These are phyloP conservation scores for Sugiyamaella paludigena DNA, from an alignment of 1,139 yeast genomes.

Conservation along the genomic window DNA sequence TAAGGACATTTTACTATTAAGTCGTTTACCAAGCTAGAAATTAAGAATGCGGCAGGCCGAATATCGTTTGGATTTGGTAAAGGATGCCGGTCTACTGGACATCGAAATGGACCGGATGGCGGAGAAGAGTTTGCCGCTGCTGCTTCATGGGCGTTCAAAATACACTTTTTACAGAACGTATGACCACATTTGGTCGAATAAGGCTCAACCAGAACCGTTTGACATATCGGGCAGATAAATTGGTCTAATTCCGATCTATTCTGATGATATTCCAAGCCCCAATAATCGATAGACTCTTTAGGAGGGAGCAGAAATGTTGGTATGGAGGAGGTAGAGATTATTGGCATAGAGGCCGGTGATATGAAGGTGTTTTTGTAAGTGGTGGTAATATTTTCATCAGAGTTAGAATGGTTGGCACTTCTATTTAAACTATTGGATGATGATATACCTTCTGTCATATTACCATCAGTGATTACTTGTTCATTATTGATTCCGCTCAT, in stretches of 20 bases:
- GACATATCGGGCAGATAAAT: slow-evolving; percentile 39
- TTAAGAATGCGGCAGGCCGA: slow-evolving; percentile 59
- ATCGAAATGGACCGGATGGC: slow-evolving; percentile 38
- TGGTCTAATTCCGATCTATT: slow-evolving; percentile 43
- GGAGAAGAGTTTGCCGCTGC: slow-evolving; percentile 16
- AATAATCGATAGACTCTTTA: slow-evolving; percentile 22
- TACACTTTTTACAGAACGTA: slow-evolving; percentile 36
- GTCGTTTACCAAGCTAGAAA: slow-evolving; percentile 62
- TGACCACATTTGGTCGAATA: slow-evolving; percentile 39
- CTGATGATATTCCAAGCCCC: slow-evolving; percentile 37
- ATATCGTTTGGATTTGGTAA: slow-evolving; percentile 42
- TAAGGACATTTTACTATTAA: slow-evolving; percentile 57
- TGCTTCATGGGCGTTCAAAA: slow-evolving; percentile 19
- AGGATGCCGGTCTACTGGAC: slow-evolving; percentile 65
- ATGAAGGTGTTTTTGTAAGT: too few species aligned
- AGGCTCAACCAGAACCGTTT: slow-evolving; percentile 35
- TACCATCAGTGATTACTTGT: too few species aligned
- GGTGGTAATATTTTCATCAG: too few species aligned
- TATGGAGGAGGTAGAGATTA: too few species aligned
- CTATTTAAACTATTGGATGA: too few species aligned
- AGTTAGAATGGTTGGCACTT: too few species aligned
- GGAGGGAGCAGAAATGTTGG: background rate
- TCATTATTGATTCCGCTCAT: too few species aligned
- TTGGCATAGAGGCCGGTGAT: too few species aligned
- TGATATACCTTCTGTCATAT: too few species aligned